Evolutionary conservation across 495 filamentous ascomycete species (phyloP), one percentile per base, ranked within the genome.

Genomic region (Penicillium coprophilum): DNA sequence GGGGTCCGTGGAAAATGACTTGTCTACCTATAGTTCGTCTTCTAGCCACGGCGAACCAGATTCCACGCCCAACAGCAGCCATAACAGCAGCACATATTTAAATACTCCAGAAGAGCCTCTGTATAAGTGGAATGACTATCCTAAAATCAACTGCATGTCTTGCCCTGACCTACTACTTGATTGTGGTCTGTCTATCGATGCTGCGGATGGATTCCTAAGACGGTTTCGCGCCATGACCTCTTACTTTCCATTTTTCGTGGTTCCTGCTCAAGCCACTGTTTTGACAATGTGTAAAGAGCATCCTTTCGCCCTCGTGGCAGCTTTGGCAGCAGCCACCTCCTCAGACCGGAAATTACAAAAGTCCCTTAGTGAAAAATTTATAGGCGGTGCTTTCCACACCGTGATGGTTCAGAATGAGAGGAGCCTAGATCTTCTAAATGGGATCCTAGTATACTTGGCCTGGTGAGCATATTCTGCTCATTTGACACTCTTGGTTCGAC

Each of bases 391-490:
- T 43, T 19, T 43, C 19, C 40, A 43, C 8, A 6, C 40, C 11
- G 7, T 43, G 12, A 43, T 43, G 40, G 12, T 21, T 21, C 17
- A 43, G 17, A 43, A 43, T 20, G 40, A 43, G 21, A 43, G 40
- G 40, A 43, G 40, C 40, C 12, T 43, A 43, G 40, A 43, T 43
- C 40, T 43, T 12, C 40, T 43, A 9, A 21, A 43, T 23, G 40
- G 40, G 19, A 43, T 43, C 6, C 40, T 43, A 4, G 20, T 43
- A 4, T 43, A 43, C 12, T 43, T 43, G 40, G 40, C 19, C 8
- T 43, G 40, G 40, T 21, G 19, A 43, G 40, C 21, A 21, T 4
- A 12, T 19, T 43, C 11, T 19, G 1, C 3, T 9, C 5, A 23
- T 19, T 13, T 43, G 15, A 43, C 5, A 21, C 40, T 43, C 12